Base-by-base conservation (phyloP, 2,329 filamentous ascomycete genomes). In the Xylariaceae sp. region DNA sequence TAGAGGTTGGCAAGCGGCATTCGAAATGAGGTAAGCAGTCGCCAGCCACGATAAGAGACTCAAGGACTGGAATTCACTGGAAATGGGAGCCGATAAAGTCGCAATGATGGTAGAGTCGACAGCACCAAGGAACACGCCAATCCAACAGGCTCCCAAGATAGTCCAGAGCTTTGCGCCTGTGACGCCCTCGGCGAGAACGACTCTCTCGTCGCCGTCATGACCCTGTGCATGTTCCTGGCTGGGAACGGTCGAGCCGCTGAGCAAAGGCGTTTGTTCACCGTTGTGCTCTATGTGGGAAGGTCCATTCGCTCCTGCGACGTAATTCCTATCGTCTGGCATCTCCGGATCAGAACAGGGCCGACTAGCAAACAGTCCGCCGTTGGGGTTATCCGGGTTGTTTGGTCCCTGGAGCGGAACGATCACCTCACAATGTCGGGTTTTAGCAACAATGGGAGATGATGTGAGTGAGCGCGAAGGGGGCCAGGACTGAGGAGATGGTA, bases 11-110 rank as follows among this genome's bases (percentile, higher is more conserved):
- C 83, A 89, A 0, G 89, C 89, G 2, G 90, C 87, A 66, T 92
- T 95, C 58, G 90, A 86, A 61, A 96, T 90, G 27, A 95, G 78
- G 65, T 95, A 96, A 17, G 89, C 86, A 0, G 89, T 87, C 0
- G 89, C 90, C 7, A 96, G 82, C 90, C 90, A 96, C 1, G 89
- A 91, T 40, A 95, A 77, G 4, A 94, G 75, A 17, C 85, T 86
- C 27, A 95, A 80, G 1, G 89, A 95, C 51, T 85, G 76, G 69
- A 96, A 95, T 39, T 86, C 86, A 64, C 83, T 87, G 19, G 88
- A 88, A 55, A 96, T 95, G 7, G 90, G 89, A 0, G 82, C 87
- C 0, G 88, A 86, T 1, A 96, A 78, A 0, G 90, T 96, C 9
- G 90, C 90, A 58, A 95, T 89, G 55, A 96, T 86, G 42, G 89